Base-by-base conservation (phyloP, 345 rosid species). In the Pugionium dolabratum region DNA sequence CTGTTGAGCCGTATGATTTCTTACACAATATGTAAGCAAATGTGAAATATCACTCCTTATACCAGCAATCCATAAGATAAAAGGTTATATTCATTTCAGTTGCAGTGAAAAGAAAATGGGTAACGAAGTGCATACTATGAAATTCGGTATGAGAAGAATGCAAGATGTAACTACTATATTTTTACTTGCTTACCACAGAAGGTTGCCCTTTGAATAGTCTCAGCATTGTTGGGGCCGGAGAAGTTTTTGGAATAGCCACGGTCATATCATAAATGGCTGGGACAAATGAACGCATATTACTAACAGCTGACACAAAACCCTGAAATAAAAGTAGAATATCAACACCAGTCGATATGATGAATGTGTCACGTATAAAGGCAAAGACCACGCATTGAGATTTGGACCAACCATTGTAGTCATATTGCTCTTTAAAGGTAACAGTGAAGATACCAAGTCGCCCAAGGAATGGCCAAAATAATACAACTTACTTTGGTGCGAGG, bases 221-320 rank as follows among this genome's bases (percentile, higher is more conserved):
- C 30, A 90, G 76, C 82, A 90, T 79, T 11, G 96, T 93, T n/a
- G 98, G 97, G 30, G 86, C 77, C 5, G 90, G 82, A 45, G 95
- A 86, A 45, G 76, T 73, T 79, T 80, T 84, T 4, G 94, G 90
- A 69, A 94, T 86, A 56, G 88, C 82, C 68, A 85, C 85, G 32
- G 99, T 90, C 54, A 84, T 80, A 73, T 94, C 95, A 79, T 94
- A 94, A 67, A 94, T 83, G 73, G 96, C 97, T 45, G 97, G 99
- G 59, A 90, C 92, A 77, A 94, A 94, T 31, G 92, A 78, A 43
- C 99, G 90, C 96, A 94, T 82, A 51, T 94, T 83, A 75, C 82
- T 83, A 62, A 90, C 96, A 18, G 98, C 94, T 73, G 99, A 77
- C 61, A 93, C 97, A 81, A 93, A 93, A 41, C 97, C 99, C 99